Base-by-base conservation (phyloP, 495 filamentous ascomycete genomes). In the Penicillium parvum region DNA sequence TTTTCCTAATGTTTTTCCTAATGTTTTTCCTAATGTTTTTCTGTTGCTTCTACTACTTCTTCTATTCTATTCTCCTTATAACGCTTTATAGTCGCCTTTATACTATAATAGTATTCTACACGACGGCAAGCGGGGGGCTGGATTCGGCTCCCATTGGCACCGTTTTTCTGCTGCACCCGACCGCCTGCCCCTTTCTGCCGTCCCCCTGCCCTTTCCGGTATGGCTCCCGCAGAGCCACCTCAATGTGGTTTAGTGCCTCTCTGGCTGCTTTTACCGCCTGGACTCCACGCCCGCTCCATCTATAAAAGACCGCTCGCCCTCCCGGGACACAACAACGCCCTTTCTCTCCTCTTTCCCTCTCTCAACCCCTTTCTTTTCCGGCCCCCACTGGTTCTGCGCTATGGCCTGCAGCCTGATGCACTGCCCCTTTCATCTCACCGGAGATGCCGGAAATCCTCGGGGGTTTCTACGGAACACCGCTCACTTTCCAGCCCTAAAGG, bases 401-500 rank as follows among this genome's bases (percentile, higher is more conserved):
- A 21, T 50, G 8, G n/a, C n/a, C n/a, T n/a, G n/a, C n/a, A n/a
- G n/a, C n/a, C n/a, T n/a, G n/a, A n/a, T 15, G 42, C 32, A 42
- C 32, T 33, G 37, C 42, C 48, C 48, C 48, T 44, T 45, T 47
- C 23, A 45, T 51, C 46, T 51, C 27, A n/a, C 37, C 32, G 26
- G 37, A 51, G 37, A 51, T 46, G 35, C 32, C 33, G 46, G n/a
- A n/a, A n/a, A n/a, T n/a, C n/a, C n/a, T n/a, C n/a, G n/a, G n/a
- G n/a, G n/a, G n/a, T n/a, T n/a, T n/a, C n/a, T n/a, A n/a, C n/a
- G n/a, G n/a, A n/a, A n/a, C n/a, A n/a, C n/a, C n/a, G n/a, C n/a
- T n/a, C n/a, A n/a, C n/a, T n/a, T n/a, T n/a, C n/a, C n/a, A n/a
- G n/a, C n/a, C n/a, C n/a, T n/a, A n/a, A n/a, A n/a, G n/a, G n/a